Evolutionary conservation across 2,329 filamentous ascomycete genomes (phyloP).

Genomic region (Colletotrichum filicis): DNA sequence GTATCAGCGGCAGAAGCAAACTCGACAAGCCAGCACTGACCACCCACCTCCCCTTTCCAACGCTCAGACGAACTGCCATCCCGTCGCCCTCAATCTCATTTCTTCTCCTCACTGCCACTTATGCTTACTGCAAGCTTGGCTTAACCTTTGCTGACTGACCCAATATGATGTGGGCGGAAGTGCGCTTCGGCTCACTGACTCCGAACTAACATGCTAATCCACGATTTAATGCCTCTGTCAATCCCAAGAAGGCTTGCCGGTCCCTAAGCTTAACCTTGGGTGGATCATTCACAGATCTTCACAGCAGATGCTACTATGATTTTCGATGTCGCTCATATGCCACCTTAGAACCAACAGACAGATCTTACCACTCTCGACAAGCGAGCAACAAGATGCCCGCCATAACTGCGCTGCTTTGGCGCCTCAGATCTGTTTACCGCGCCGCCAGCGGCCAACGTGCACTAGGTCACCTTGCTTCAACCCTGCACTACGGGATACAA

Average conservation of each 20-base stretch:
- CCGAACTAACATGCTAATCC: too few relatives aligned
- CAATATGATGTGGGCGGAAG: background rate
- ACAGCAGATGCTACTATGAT: conserved; percentile 12
- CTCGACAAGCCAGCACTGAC: conserved; percentile 2
- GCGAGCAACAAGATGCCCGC: conserved; percentile 2
- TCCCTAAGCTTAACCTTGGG: background rate
- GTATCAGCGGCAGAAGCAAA: conserved; percentile 3
- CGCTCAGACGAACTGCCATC: conserved; percentile 17
- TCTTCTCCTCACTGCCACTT: background rate
- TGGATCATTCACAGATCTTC: conserved; percentile 8
- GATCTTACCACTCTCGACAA: conserved; percentile 10
- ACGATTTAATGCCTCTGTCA: background rate
- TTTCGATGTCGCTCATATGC: background rate
- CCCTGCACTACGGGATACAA: conserved; percentile 30
- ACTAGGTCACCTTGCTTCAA: conserved; percentile 5
- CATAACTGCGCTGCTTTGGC: background rate
- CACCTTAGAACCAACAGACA: background rate
- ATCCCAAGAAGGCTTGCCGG: background rate
- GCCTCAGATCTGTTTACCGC: background rate
- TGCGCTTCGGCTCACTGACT: background rate
- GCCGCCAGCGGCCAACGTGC: background rate
- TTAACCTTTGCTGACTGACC: background rate
- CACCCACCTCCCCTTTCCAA: background rate
- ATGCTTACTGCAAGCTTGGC: conserved; percentile 7
- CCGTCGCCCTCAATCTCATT: background rate